Percentiles rank a stretch among this genome's conserved stretches.
These are phyloP conservation scores for Diaporthe sp. DNA, from an alignment of 2,329 filamentous ascomycete genomes.

Conservation along the genomic window DNA sequence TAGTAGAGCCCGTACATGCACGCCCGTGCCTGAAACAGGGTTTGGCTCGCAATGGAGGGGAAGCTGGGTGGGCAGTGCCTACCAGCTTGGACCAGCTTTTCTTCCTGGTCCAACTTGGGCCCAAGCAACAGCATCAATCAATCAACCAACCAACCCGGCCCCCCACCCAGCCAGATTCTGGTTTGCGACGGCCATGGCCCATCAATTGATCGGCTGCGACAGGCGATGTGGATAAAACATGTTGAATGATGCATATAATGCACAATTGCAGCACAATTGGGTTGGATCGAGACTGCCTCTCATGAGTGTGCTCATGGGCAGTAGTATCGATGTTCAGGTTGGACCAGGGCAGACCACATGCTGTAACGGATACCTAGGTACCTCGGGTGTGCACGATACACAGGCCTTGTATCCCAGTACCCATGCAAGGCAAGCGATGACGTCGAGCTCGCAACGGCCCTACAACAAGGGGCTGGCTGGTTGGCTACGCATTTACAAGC, in stretches of 20 bases:
- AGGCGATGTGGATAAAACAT: neutral
- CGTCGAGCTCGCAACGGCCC: slow-evolving; percentile 8
- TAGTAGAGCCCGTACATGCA: neutral
- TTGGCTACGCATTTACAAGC: neutral
- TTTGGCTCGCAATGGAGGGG: neutral
- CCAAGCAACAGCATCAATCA: neutral
- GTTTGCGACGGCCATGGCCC: neutral
- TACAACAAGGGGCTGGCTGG: neutral
- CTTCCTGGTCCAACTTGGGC: neutral
- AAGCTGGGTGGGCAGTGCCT: neutral
- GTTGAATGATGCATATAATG: neutral
- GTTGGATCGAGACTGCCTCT: neutral
- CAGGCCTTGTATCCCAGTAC: neutral
- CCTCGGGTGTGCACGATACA: too few relatives aligned
- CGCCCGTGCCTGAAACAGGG: slow-evolving; percentile 23
- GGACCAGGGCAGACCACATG: too few relatives aligned
- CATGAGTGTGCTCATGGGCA: neutral
- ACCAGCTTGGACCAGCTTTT: neutral
- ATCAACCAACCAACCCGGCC: neutral
- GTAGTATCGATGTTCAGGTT: neutral
- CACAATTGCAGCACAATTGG: neutral
- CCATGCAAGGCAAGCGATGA: slow-evolving; percentile 15
- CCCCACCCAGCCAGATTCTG: neutral
- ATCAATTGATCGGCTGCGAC: neutral
- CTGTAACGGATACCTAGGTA: too few relatives aligned